Evolutionary conservation across 805 yeast genomes (phyloP).

Genomic region (Schwanniomyces sp.): DNA sequence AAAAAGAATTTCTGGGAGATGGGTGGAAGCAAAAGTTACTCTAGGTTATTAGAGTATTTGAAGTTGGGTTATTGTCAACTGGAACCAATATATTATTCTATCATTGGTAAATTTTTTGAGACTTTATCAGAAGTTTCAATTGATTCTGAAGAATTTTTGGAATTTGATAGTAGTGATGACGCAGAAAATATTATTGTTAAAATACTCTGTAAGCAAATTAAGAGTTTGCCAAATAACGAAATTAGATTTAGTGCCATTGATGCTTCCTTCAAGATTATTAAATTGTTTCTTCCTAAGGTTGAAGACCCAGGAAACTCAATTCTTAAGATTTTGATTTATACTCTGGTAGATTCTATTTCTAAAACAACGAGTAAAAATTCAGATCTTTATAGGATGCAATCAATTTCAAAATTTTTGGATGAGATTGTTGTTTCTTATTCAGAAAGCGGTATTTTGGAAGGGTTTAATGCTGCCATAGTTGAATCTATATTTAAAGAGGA

Average conservation of each 20-base stretch:
- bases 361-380: not conserved
- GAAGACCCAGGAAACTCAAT: not conserved
- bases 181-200: conserved; percentile 16
- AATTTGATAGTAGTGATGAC: conserved; percentile 16
- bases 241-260: conserved; percentile 18
- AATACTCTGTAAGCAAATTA: conserved; percentile 16
- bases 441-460: not conserved
- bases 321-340: not conserved
- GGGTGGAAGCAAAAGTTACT: conserved; percentile 41
- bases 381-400: not conserved
- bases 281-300: conserved; percentile 10
- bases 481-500: conserved; percentile 4
- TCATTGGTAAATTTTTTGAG: conserved; percentile 21
- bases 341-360: conserved; percentile 9
- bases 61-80: conserved; percentile 56
- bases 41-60: conserved; percentile 48
- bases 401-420: conserved; percentile 1
- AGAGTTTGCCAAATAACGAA: conserved; percentile 10
- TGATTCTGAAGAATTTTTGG: conserved; percentile 17
- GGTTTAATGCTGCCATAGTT: conserved; percentile 1
- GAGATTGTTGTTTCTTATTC: not conserved
- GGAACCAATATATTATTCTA: conserved; percentile 46
- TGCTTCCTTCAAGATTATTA: conserved; percentile 16
- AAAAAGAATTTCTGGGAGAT: conserved; percentile 54
- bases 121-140: conserved; percentile 9